phyloP scores from a whole-genome alignment of 768 basidiomycete genomes.

The Boletus speciosus region DNA sequence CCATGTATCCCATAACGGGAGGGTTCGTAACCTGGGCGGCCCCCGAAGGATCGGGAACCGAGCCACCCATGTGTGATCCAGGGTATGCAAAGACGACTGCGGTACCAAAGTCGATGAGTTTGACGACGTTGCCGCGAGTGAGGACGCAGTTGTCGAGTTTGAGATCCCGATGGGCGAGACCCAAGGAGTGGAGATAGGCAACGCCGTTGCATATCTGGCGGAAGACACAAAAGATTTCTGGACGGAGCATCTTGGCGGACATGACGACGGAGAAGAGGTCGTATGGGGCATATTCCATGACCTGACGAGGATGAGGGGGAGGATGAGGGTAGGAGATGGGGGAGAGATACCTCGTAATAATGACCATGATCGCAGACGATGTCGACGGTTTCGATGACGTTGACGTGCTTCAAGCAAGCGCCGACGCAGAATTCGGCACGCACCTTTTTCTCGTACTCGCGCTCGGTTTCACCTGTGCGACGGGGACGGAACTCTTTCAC shows the following conservation, averaged over 20 bases:
- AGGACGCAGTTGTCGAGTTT: slow-evolving; percentile 99
- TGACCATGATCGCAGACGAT: slow-evolving; percentile 97
- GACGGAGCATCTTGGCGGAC: slow-evolving; percentile 97
- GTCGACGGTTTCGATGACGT: slow-evolving; percentile 97
- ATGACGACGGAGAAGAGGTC: slow-evolving; percentile 99
- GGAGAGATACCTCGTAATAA: slow-evolving; percentile 82
- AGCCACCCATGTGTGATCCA: slow-evolving; percentile 63
- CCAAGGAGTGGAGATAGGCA: slow-evolving; percentile 95
- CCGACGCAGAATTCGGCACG: slow-evolving; percentile 99
- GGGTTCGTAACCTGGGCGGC: not conserved
- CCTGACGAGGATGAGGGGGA: slow-evolving; percentile 43
- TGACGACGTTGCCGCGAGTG: slow-evolving; percentile 92
- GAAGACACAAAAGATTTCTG: slow-evolving; percentile 98
- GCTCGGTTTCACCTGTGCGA: slow-evolving; percentile 81
- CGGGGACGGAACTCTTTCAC: slow-evolving; percentile 97
- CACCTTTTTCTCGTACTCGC: slow-evolving; percentile 99
- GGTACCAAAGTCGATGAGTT: slow-evolving; percentile 99
- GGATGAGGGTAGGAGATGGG: not conserved
- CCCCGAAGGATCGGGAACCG: slow-evolving; percentile 18
- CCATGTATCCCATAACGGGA: slow-evolving; percentile 20
- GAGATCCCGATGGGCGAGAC: slow-evolving; percentile 96
- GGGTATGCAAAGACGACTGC: slow-evolving; percentile 99
- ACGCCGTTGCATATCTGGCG: slow-evolving; percentile 98
- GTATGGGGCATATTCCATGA: slow-evolving; percentile 99
- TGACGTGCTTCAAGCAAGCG: slow-evolving; percentile 87